Percentiles rank a stretch among this genome's conserved stretches.
These are phyloP conservation scores for Aspergillus nidulans DNA, from an alignment of 495 filamentous ascomycete genomes.

Conservation along the genomic window DNA sequence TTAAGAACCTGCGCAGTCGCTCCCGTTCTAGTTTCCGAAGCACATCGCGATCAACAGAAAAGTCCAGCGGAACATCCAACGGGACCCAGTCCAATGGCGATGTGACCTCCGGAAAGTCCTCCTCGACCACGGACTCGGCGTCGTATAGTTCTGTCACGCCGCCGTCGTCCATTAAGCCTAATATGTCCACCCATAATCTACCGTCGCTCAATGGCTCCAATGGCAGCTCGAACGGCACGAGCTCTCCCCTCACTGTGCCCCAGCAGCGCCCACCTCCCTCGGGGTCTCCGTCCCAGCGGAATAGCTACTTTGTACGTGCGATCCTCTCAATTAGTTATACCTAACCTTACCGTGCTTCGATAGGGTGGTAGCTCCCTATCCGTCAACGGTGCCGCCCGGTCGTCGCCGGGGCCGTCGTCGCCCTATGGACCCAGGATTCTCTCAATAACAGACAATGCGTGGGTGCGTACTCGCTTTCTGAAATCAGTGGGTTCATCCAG, in stretches of 20 bases:
- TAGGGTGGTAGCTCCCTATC: conserved; percentile 46
- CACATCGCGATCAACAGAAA: conserved; percentile 47
- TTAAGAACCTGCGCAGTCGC: conserved; percentile 72
- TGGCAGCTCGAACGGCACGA: conserved; percentile 31
- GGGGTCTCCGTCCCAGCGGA: conserved; percentile 43
- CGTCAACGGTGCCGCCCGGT: conserved; percentile 45
- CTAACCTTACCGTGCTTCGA: background rate
- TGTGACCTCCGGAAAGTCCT: conserved; percentile 52
- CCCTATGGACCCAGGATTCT: conserved; percentile 72
- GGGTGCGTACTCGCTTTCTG: conserved; percentile 51
- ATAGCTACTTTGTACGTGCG: conserved; percentile 45
- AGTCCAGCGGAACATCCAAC: conserved; percentile 39
- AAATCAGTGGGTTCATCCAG: background rate
- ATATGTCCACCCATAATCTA: conserved; percentile 48
- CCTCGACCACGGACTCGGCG: conserved; percentile 59
- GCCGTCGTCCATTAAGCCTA: conserved; percentile 55
- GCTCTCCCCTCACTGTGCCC: conserved; percentile 29
- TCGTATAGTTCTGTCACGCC: conserved; percentile 54
- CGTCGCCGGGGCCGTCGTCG: conserved; percentile 57
- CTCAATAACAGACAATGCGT: conserved; percentile 74
- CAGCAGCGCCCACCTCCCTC: conserved; percentile 43
- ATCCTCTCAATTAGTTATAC: background rate
- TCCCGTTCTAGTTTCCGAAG: conserved; percentile 58
- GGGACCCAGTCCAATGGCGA: conserved; percentile 43
- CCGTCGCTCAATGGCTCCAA: conserved; percentile 48